phyloP scores from a whole-genome alignment of 2,329 filamentous ascomycete species.

The Botrytis deweyae region DNA sequence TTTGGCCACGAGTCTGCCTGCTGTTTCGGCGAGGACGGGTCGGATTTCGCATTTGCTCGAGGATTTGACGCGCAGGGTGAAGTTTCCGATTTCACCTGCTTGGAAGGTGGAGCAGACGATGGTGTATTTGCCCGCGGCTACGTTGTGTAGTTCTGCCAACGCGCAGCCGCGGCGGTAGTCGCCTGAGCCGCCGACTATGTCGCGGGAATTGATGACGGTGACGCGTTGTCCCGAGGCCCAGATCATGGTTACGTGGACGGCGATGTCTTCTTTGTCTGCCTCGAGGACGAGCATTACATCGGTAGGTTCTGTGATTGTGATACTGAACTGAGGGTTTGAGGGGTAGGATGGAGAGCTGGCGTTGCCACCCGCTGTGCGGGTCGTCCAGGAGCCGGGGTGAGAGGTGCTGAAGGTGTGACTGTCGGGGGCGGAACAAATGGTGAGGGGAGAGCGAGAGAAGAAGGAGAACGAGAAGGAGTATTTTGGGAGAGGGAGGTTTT shows the following conservation, averaged over 20 bases:
- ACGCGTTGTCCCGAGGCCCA: slow-evolving; percentile 74
- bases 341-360: slow-evolving; percentile 73
- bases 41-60: slow-evolving; percentile 55
- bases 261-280: slow-evolving; percentile 62
- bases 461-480: slow-evolving; percentile 88
- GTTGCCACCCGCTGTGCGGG: slow-evolving; percentile 80
- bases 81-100: slow-evolving; percentile 70
- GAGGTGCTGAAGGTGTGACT: slow-evolving; percentile 48
- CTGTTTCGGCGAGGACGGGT: slow-evolving; percentile 68
- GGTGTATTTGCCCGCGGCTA: slow-evolving; percentile 77
- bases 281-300: slow-evolving; percentile 74
- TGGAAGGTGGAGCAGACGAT: slow-evolving; percentile 91
- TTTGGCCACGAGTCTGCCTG: slow-evolving; percentile 66
- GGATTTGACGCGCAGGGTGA: slow-evolving; percentile 72
- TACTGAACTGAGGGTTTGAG: slow-evolving; percentile 82
- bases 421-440: slow-evolving; percentile 56
- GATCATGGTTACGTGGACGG: slow-evolving; percentile 81
- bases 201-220: slow-evolving; percentile 66
- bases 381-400: slow-evolving; percentile 68
- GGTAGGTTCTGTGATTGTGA: slow-evolving; percentile 57
- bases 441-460: slow-evolving; percentile 66
- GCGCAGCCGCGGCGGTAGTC: slow-evolving; percentile 83
- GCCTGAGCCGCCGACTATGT: slow-evolving; percentile 80
- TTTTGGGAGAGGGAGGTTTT: slow-evolving; percentile 68
- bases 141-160: slow-evolving; percentile 57